phyloP scores from a whole-genome alignment of 257 asterid genomes.

The Nemophila menziesii region DNA sequence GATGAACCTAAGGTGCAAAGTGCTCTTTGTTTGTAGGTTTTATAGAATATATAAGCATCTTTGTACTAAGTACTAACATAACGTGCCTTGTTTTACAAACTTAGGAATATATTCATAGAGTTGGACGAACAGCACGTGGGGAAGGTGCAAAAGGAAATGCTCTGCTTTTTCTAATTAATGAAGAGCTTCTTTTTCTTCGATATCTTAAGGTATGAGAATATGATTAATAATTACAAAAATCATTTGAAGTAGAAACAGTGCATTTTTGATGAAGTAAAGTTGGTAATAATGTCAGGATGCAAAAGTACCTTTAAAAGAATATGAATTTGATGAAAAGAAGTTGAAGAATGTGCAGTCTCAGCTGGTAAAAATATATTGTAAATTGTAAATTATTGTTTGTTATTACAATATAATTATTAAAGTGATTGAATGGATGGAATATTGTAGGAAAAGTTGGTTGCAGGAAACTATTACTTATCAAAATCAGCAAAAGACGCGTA shows the following conservation, averaged over 20 bases:
- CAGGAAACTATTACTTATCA: constrained; percentile 56
- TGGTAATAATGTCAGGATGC: constrained; percentile 51
- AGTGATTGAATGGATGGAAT: constrained; percentile 2
- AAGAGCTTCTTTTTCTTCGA: constrained; percentile 61
- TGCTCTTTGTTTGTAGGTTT: too few species aligned
- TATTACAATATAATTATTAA: background rate
- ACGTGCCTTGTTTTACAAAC: too few species aligned
- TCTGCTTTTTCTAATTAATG: constrained; percentile 81
- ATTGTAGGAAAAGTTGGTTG: constrained; percentile 61
- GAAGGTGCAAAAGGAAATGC: constrained; percentile 97
- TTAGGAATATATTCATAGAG: constrained; percentile 92
- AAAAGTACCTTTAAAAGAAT: constrained; percentile 81
- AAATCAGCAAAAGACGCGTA: constrained; percentile 94
- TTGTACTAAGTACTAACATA: background rate
- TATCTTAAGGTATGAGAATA: constrained; percentile 53
- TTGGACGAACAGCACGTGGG: constrained; percentile 97
- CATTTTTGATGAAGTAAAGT: background rate
- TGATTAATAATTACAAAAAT: too few species aligned
- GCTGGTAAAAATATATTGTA: too few species aligned
- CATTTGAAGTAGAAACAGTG: too few species aligned
- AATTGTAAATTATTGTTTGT: too few species aligned
- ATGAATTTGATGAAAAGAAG: constrained; percentile 63
- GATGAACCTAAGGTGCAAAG: constrained; percentile 99
- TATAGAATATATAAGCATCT: too few species aligned
- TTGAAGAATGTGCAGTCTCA: constrained; percentile 68